phyloP scores from a whole-genome alignment of 345 rosid genomes.

The Melaleuca alternifolia region DNA sequence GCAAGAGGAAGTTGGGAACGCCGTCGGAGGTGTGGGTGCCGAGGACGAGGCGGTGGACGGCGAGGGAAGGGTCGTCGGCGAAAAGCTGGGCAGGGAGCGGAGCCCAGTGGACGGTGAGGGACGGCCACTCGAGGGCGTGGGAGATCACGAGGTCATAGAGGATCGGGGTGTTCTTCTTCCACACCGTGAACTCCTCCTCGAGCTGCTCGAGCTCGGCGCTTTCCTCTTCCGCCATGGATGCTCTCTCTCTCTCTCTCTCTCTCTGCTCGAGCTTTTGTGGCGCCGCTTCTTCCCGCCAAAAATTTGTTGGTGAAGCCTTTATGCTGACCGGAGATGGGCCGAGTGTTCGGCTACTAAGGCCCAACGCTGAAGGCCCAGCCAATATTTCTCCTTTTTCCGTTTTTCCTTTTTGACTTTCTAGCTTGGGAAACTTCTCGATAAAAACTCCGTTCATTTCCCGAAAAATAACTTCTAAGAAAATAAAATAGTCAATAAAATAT shows the following conservation, averaged over 20 bases:
- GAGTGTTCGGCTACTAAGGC: neutral
- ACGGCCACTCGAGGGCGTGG: conserved; percentile 92
- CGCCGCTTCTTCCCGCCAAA: neutral
- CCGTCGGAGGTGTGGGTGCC: conserved; percentile 88
- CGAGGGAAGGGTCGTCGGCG: conserved; percentile 36
- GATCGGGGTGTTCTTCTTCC: conserved; percentile 91
- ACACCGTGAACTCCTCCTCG: conserved; percentile 74
- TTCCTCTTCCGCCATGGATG: conserved; percentile 34
- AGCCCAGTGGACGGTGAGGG: conserved; percentile 93
- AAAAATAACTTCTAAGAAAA: no score
- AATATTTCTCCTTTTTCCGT: neutral
- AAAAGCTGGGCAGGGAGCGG: conserved; percentile 43
- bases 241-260: neutral
- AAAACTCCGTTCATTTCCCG: no score
- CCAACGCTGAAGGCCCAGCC: neutral
- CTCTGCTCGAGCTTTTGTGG: neutral
- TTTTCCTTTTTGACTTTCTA: neutral
- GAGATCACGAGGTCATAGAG: conserved; percentile 84
- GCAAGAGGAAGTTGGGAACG: conserved; percentile 56
- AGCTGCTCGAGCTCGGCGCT: conserved; percentile 36
- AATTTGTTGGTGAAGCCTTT: neutral
- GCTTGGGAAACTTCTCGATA: neutral
- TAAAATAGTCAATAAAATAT: no score
- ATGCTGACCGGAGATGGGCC: neutral
- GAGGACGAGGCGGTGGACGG: conserved; percentile 60